Conservation (phyloP, 345 rosid genomes). For the Populus tremula region DNA sequence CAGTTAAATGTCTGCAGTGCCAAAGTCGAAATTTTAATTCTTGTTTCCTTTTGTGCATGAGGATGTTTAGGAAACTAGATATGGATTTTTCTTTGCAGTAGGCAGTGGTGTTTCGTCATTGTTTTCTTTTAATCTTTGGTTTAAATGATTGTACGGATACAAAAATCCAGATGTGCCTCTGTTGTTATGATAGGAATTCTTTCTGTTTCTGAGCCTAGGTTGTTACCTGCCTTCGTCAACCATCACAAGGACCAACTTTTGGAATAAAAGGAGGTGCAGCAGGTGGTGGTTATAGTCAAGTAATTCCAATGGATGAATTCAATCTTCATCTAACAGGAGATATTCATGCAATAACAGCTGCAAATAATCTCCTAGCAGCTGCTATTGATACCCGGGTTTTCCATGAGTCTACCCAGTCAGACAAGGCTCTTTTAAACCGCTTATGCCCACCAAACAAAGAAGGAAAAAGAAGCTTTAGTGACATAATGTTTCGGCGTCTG, state of each 20-base stretch:
- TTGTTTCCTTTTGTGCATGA: not conserved
- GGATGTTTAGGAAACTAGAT: not conserved
- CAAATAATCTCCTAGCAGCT: slow-evolving; percentile 98
- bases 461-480: slow-evolving; percentile 72
- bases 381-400: slow-evolving; percentile 96
- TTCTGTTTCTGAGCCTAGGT: slow-evolving; percentile 47
- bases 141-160: not conserved
- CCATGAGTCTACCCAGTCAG: slow-evolving; percentile 88
- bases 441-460: slow-evolving; percentile 84
- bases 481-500: slow-evolving; percentile 83
- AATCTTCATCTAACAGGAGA: slow-evolving; percentile 97
- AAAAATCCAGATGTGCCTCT: not conserved
- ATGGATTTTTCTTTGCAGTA: not conserved
- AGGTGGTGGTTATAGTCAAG: slow-evolving; percentile 99
- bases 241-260: slow-evolving; percentile 99
- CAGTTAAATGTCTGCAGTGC: not conserved
- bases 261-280: slow-evolving; percentile 99
- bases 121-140: not conserved
- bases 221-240: slow-evolving; percentile 95
- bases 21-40: not conserved
- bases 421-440: slow-evolving; percentile 91
- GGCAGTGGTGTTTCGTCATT: not conserved
- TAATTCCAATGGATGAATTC: slow-evolving; percentile 99
- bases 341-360: slow-evolving; percentile 97
- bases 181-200: not conserved